phyloP scores from a whole-genome alignment of 768 basidiomycete genomes.

The Suillus fuscotomentosus region DNA sequence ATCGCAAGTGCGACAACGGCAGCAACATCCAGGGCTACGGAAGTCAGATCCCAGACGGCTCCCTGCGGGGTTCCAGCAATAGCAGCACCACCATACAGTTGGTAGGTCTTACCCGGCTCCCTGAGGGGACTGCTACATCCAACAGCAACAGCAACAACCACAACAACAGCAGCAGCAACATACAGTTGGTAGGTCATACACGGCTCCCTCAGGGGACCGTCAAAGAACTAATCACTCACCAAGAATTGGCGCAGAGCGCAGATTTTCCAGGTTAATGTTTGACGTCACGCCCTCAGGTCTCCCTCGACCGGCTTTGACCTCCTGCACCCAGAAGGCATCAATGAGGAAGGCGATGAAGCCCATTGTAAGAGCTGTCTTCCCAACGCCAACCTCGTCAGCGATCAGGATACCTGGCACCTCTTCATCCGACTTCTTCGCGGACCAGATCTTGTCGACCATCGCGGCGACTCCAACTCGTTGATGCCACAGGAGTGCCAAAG shows the following conservation, averaged over 20 bases:
- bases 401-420: constrained; percentile 12
- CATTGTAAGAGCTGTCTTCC: constrained; percentile 13
- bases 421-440: not conserved
- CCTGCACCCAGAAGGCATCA: not conserved
- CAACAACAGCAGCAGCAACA: no score
- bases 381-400: constrained; percentile 20
- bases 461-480: constrained; percentile 17
- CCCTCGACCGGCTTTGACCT: not conserved
- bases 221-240: not conserved
- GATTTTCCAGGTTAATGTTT: not conserved
- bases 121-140: no score
- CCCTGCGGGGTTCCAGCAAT: not conserved
- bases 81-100: no score
- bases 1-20: no score
- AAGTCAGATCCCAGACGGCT: no score
- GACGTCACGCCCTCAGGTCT: not conserved
- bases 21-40: no score
- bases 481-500: constrained; percentile 20
- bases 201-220: not conserved
- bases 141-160: no score
- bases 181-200: no score
- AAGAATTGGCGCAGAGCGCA: not conserved
- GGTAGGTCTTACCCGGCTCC: no score
- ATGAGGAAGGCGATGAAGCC: constrained; percentile 11
- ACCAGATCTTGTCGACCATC: constrained; percentile 12